Percentiles rank a stretch among this genome's conserved stretches.
Evolutionary conservation across 2,329 filamentous ascomycete species (phyloP).

Genomic region (Mollisia scopiformis): DNA sequence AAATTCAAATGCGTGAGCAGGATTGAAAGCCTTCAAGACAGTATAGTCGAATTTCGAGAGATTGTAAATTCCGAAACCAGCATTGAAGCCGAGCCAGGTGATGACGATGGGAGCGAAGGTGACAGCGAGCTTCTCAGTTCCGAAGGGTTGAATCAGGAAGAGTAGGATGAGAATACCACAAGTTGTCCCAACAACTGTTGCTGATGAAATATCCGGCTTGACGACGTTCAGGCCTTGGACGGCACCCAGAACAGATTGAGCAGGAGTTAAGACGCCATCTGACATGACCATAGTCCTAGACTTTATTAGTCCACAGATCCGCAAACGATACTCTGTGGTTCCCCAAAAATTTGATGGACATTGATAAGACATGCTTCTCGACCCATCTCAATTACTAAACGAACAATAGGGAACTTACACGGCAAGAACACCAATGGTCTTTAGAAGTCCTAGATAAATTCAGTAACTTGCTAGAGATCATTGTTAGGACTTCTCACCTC

Average conservation of each 20-base stretch:
- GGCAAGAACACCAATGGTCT: conserved; percentile 64
- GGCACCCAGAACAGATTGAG: conserved; percentile 70
- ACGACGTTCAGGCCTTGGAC: conserved; percentile 66
- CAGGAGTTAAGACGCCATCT: conserved; percentile 68
- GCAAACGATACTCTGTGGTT: too few relatives aligned
- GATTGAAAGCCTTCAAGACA: conserved; percentile 58
- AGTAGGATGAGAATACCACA: conserved; percentile 67
- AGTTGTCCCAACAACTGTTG: conserved; percentile 61
- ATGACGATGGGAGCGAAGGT: conserved; percentile 68
- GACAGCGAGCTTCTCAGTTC: conserved; percentile 60
- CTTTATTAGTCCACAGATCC: too few relatives aligned
- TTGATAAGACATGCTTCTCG: too few relatives aligned
- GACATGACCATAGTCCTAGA: conserved; percentile 60
- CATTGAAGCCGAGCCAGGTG: conserved; percentile 68
- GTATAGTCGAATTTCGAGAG: conserved; percentile 52
- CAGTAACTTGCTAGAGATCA: neutral
- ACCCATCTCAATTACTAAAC: too few relatives aligned
- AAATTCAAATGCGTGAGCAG: conserved; percentile 62
- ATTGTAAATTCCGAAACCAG: conserved; percentile 66
- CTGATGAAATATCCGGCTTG: conserved; percentile 55
- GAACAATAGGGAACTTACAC: conserved; percentile 42
- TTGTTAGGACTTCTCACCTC: conserved; percentile 26
- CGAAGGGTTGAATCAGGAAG: conserved; percentile 66
- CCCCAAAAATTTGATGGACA: too few relatives aligned
- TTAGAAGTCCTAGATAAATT: conserved; percentile 47